These are phyloP conservation scores for Artemisia annua DNA, from an alignment of 129 eudicot species.

Conservation along the genomic window DNA sequence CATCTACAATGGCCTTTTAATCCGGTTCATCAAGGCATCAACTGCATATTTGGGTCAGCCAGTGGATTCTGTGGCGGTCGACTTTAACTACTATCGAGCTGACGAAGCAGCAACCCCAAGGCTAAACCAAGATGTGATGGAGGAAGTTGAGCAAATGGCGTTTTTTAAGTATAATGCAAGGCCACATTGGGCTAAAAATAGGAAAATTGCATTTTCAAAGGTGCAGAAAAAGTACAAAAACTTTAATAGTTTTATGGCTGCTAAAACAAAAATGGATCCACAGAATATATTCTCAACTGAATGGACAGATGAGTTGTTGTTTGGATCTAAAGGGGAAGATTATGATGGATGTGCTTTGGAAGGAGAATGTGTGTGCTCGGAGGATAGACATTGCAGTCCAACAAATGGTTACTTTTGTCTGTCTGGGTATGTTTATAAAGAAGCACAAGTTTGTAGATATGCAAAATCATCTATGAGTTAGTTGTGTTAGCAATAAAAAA, in stretches of 20 bases:
- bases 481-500: too few relatives aligned
- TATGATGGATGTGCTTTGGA: slow-evolving; percentile 86
- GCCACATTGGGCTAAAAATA: slow-evolving; percentile 96
- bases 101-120: slow-evolving; percentile 53
- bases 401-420: slow-evolving; percentile 55
- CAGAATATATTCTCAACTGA: slow-evolving; percentile 57
- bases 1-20: slow-evolving; percentile 66
- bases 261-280: slow-evolving; percentile 66
- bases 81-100: slow-evolving; percentile 75
- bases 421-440: slow-evolving; percentile 56
- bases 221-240: slow-evolving; percentile 45
- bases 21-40: slow-evolving; percentile 64
- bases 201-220: slow-evolving; percentile 59
- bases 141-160: slow-evolving; percentile 89
- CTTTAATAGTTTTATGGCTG: slow-evolving; percentile 48
- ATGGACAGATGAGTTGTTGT: slow-evolving; percentile 70
- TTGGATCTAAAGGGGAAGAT: slow-evolving; percentile 36
- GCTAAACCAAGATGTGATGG: slow-evolving; percentile 68
- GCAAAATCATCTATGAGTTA: slow-evolving; percentile 31
- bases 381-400: slow-evolving; percentile 18
- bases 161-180: slow-evolving; percentile 70
- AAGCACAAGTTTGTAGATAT: slow-evolving; percentile 75
- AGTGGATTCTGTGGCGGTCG: slow-evolving; percentile 71
- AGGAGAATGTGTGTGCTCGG: slow-evolving; percentile 75
- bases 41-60: slow-evolving; percentile 63